These are phyloP conservation scores for Aspergillus hiratsukae DNA, from an alignment of 2,329 filamentous ascomycete genomes.

Conservation along the genomic window DNA sequence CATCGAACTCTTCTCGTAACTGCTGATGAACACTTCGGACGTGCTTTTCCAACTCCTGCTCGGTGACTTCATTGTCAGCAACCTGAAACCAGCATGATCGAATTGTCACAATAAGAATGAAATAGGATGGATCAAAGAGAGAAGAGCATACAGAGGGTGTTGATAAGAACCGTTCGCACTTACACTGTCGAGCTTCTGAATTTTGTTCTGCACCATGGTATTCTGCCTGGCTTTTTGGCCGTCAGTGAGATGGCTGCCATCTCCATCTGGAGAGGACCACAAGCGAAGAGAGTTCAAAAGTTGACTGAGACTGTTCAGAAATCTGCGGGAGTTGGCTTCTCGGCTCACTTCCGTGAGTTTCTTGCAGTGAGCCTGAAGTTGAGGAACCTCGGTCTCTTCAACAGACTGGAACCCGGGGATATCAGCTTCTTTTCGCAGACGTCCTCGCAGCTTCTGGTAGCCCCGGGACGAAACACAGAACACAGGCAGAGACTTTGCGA, in stretches of 20 bases:
- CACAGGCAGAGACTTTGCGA: slow-evolving; percentile 54
- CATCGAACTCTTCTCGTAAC: neutral
- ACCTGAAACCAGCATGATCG: neutral
- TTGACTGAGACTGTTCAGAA: slow-evolving; percentile 50
- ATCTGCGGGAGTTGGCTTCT: slow-evolving; percentile 42
- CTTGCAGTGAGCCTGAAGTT: slow-evolving; percentile 56
- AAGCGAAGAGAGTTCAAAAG: slow-evolving; percentile 51
- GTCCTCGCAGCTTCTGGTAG: slow-evolving; percentile 59
- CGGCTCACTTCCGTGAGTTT: slow-evolving; percentile 52
- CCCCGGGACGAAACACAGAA: slow-evolving; percentile 62
- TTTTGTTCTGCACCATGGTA: neutral
- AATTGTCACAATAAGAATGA: neutral
- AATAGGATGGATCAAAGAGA: neutral
- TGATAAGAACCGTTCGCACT: neutral
- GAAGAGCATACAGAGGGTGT: neutral
- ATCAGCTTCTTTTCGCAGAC: slow-evolving; percentile 49
- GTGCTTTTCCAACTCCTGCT: neutral
- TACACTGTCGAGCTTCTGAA: neutral
- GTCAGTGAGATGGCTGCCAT: neutral
- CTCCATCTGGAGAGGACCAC: slow-evolving; percentile 37
- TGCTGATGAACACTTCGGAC: neutral
- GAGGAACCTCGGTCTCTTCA: slow-evolving; percentile 57
- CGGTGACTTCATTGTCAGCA: neutral
- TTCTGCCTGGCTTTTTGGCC: neutral
- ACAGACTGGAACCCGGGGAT: slow-evolving; percentile 50